Evolutionary conservation across 768 basidiomycete species (phyloP).

Genomic region (Pleurotus tuoliensis): DNA sequence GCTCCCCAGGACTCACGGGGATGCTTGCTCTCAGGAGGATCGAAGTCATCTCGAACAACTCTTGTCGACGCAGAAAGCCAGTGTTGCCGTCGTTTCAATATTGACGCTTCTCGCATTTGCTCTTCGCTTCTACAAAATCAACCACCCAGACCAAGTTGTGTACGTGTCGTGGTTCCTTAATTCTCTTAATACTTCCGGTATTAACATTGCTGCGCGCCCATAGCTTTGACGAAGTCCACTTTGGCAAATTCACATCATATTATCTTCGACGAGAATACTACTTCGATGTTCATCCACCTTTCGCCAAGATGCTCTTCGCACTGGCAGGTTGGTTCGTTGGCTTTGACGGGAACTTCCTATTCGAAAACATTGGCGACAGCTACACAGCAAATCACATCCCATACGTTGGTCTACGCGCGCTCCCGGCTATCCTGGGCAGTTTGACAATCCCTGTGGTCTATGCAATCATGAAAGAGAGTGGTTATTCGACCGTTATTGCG

Average conservation of each 20-base stretch:
- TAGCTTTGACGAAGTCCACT: constrained; percentile 98
- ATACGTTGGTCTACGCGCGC: constrained; percentile 88
- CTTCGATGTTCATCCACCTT: constrained; percentile 98
- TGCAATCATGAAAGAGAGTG: constrained; percentile 96
- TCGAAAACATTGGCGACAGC: constrained; percentile 93
- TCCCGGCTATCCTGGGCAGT: constrained; percentile 89
- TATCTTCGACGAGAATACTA: constrained; percentile 94
- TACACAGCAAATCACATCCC: constrained; percentile 87
- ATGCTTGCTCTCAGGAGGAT: constrained; percentile 33
- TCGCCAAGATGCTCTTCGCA: constrained; percentile 93
- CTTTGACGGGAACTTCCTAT: constrained; percentile 90
- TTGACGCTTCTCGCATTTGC: constrained; percentile 78
- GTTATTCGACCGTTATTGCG: constrained; percentile 88
- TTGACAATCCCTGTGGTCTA: constrained; percentile 90
- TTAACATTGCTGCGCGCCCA: background rate
- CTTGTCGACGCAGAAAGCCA: constrained; percentile 61
- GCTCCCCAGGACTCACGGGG: background rate
- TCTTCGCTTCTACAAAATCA: constrained; percentile 90
- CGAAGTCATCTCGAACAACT: constrained; percentile 59
- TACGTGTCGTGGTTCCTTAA: constrained; percentile 35
- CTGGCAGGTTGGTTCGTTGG: constrained; percentile 96
- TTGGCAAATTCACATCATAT: constrained; percentile 95
- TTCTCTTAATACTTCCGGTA: constrained; percentile 1
- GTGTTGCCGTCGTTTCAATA: constrained; percentile 53
- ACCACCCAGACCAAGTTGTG: constrained; percentile 93